Base-by-base conservation (phyloP, 495 filamentous ascomycete genomes). In the Podospora didyma region DNA sequence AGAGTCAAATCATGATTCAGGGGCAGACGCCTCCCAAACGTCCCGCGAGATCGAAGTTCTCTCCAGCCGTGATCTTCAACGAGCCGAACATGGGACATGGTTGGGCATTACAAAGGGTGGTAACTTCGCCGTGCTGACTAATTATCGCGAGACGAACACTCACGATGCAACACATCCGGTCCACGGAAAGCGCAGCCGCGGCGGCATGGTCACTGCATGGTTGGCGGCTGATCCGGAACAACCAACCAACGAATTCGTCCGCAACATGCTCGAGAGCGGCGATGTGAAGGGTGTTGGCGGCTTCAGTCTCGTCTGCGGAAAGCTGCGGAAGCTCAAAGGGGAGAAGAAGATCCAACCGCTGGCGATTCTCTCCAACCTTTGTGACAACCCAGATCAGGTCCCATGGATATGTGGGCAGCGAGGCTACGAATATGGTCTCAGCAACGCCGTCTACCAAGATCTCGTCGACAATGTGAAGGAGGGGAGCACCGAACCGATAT, bases 241-340 rank as follows among this genome's bases (percentile, higher is more conserved):
- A 50, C 59, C 74, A 44, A 85, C 84, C 1, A 77, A 81, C 31
- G 64, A 82, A 1, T 96, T 95, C 65, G 86, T 95, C 6, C 69
- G 82, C 53, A 69, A 77, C 6, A 79, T 96, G 67, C 79, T 96
- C 12, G 77, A 81, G 34, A 79, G 70, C 21, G 84, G 88, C 47
- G 84, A 82, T 6, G 74, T 88, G 21, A 81, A 85, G 55, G 84
- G 82, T 37, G 89, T 96, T 1, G 95, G 95, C 7, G 95, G 94
- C 0, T 97, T 97, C 74, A 95, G 86, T 47, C 78, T 98, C n/a
- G 72, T 96, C 14, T 96, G 90, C 70, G 94, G 94, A 6, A 82
- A 86, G 56, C 70, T 96, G 54, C 82, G 86, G 31, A 63, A 61
- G 7, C 46, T 24, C 17, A 48, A 51, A 23, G 57, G 37, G 0